Evolutionary conservation across 495 filamentous ascomycete species (phyloP).

Genomic region (Lindgomyces ingoldianus): DNA sequence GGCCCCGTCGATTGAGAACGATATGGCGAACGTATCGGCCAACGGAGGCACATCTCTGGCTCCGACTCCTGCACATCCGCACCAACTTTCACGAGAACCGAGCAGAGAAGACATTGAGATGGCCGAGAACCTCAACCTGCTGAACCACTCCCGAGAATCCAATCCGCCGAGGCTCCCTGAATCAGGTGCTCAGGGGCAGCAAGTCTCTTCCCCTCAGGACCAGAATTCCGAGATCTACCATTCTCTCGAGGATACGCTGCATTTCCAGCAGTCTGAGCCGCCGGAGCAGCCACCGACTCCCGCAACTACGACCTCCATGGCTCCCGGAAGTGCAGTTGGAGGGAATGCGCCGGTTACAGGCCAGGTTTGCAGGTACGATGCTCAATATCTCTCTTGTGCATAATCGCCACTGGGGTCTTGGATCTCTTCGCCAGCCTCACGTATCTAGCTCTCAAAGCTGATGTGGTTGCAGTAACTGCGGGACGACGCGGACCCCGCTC

Average conservation of each 20-base stretch:
- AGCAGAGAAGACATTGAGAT: conserved; percentile 38
- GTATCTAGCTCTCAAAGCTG: neutral
- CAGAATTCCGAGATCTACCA: conserved; percentile 34
- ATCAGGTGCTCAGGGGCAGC: neutral
- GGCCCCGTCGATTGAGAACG: neutral
- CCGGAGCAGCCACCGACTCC: conserved; percentile 9
- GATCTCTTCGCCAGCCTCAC: neutral
- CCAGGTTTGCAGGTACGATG: conserved; percentile 35
- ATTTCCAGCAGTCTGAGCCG: conserved; percentile 12
- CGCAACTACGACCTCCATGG: conserved; percentile 11
- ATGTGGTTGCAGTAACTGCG: conserved; percentile 76
- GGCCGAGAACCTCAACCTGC: conserved; percentile 33
- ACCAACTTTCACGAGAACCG: conserved; percentile 34
- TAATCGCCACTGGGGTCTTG: neutral
- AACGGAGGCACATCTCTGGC: conserved; percentile 36
- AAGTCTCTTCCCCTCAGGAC: neutral
- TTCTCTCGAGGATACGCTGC: conserved; percentile 36
- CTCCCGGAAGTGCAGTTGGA: neutral
- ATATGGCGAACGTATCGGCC: conserved; percentile 18
- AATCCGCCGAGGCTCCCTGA: neutral
- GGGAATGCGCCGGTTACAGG: conserved; percentile 33
- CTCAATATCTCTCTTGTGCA: neutral
- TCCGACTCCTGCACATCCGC: conserved; percentile 35
- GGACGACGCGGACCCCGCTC: conserved; percentile 87
- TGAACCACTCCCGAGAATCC: conserved; percentile 23